A percentile compares a stretch with the other conserved stretches of the same genome.
phyloP scores from a whole-genome alignment of 140 eudicot genomes.

The Senecio squalidus region DNA sequence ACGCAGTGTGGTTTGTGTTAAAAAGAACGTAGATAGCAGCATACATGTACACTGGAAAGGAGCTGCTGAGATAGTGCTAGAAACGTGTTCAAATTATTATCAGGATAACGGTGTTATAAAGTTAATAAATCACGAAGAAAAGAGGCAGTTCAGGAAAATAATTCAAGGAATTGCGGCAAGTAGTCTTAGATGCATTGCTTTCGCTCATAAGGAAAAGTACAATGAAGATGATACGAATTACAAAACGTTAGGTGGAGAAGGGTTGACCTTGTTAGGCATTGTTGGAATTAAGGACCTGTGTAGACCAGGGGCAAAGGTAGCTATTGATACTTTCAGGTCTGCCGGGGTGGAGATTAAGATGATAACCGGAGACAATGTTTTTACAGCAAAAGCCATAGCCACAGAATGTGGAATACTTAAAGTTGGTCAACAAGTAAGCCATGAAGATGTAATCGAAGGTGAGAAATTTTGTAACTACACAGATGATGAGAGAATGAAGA shows the following conservation, averaged over 20 bases:
- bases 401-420: constrained; percentile 61
- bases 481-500: constrained; percentile 51
- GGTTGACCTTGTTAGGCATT: constrained; percentile 46
- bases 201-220: constrained; percentile 46
- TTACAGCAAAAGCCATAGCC: constrained; percentile 78
- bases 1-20: constrained; percentile 47
- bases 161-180: constrained; percentile 68
- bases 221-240: not conserved
- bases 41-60: constrained; percentile 64
- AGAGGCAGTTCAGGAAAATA: constrained; percentile 23
- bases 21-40: constrained; percentile 28
- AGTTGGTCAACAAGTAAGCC: constrained; percentile 16
- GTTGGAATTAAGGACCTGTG: constrained; percentile 64
- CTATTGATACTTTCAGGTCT: constrained; percentile 41
- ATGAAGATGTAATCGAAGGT: constrained; percentile 56
- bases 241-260: constrained; percentile 19
- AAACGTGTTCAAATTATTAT: constrained; percentile 52
- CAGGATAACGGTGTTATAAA: constrained; percentile 29
- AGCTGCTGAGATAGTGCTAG: constrained; percentile 59
- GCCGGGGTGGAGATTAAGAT: constrained; percentile 72
- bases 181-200: constrained; percentile 66
- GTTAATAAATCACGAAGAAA: constrained; percentile 23
- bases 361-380: constrained; percentile 65
- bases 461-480: constrained; percentile 61
- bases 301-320: constrained; percentile 51